Percentiles rank a stretch among this genome's conserved stretches.
Evolutionary conservation across 2,329 filamentous ascomycete species (phyloP).

Genomic region (Aureobasidium namibiae): DNA sequence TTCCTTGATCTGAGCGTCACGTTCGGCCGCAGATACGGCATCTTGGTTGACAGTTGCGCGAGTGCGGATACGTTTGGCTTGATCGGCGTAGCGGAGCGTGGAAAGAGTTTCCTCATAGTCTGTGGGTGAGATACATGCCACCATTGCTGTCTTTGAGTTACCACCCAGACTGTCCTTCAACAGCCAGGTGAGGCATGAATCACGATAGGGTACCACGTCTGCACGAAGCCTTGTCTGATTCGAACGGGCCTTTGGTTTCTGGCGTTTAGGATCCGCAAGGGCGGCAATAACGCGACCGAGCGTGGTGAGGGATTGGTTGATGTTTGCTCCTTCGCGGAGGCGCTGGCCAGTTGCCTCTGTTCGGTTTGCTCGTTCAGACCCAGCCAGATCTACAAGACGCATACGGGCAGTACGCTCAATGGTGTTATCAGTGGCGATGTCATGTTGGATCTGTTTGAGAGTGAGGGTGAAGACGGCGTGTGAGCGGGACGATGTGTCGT

Average conservation of each 20-base stretch:
- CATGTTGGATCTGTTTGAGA: constrained; percentile 95
- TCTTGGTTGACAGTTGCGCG: constrained; percentile 94
- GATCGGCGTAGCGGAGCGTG: constrained; percentile 92
- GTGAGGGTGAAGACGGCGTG: constrained; percentile 98
- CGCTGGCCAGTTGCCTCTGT: constrained; percentile 90
- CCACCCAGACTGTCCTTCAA: constrained; percentile 92
- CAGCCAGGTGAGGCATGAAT: constrained; percentile 77
- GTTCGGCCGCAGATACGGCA: constrained; percentile 81
- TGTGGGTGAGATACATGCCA: constrained; percentile 88
- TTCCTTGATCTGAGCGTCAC: constrained; percentile 85
- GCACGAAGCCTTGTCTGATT: constrained; percentile 38
- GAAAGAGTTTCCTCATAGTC: constrained; percentile 97
- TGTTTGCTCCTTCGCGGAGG: constrained; percentile 90
- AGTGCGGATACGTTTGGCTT: constrained; percentile 94
- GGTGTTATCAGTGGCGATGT: constrained; percentile 93
- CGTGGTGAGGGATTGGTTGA: constrained; percentile 97
- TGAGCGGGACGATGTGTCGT: constrained; percentile 92
- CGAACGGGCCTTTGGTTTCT: constrained; percentile 39
- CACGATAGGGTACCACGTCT: constrained; percentile 76
- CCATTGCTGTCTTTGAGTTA: constrained; percentile 98
- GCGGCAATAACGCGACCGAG: constrained; percentile 93
- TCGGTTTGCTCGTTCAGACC: constrained; percentile 87
- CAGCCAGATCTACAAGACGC: constrained; percentile 86
- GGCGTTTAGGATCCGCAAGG: constrained; percentile 59
- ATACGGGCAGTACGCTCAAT: constrained; percentile 92